Percentiles rank a stretch among this genome's conserved stretches.
Conservation (phyloP, 371 early-diverging fungal species). For the Syncephalastrum contaminatum region DNA sequence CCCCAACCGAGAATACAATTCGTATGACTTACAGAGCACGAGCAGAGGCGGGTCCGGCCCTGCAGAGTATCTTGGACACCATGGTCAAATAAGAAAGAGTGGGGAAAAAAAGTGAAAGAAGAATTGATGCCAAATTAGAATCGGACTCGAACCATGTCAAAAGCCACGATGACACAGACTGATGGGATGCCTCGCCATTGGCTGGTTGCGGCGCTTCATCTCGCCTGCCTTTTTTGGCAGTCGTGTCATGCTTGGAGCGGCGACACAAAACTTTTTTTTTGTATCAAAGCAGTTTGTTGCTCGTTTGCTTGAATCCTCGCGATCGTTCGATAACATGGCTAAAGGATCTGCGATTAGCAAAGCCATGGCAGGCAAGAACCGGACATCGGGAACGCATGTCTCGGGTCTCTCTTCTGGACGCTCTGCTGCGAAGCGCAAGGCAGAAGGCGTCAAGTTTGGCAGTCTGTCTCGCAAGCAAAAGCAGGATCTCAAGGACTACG, state of each 20-base stretch:
- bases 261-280: too few relatives aligned
- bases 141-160: too few relatives aligned
- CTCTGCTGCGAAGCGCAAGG: slow-evolving; percentile 16
- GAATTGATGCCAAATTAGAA: slow-evolving; percentile 3
- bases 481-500: slow-evolving; percentile 63
- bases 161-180: too few relatives aligned
- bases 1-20: too few relatives aligned
- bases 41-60: slow-evolving; percentile 20
- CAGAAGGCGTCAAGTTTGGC: slow-evolving; percentile 34
- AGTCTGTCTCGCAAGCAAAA: slow-evolving; percentile 43
- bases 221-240: too few relatives aligned
- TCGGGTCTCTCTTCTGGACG: slow-evolving; percentile 21
- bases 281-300: too few relatives aligned
- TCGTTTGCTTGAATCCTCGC: too few relatives aligned
- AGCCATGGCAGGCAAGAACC: slow-evolving; percentile 12
- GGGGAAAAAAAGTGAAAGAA: slow-evolving; percentile 7
- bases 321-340: slow-evolving; percentile 7
- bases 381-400: slow-evolving; percentile 11
- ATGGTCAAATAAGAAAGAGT: slow-evolving; percentile 13
- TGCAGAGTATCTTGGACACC: slow-evolving; percentile 41
- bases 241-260: too few relatives aligned
- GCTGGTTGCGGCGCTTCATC: too few relatives aligned
- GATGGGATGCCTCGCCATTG: too few relatives aligned
- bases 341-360: slow-evolving; percentile 29
- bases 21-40: slow-evolving; percentile 27